Percentiles rank a stretch among this genome's conserved stretches.
These are phyloP conservation scores for Actinomortierella ambigua DNA, from an alignment of 371 early-diverging fungal species.

Conservation along the genomic window DNA sequence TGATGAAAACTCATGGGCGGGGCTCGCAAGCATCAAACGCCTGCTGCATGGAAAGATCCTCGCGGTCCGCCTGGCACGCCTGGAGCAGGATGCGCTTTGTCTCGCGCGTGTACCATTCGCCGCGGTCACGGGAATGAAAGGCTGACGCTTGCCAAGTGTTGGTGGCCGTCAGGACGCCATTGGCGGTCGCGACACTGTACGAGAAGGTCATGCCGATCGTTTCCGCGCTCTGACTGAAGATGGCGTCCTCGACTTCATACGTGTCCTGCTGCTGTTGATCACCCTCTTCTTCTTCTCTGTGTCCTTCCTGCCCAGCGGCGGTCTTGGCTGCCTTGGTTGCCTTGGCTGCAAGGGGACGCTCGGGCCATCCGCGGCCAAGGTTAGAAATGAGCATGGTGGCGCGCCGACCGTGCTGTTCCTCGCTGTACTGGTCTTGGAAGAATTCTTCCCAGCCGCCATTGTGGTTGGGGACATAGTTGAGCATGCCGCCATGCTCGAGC, in stretches of 20 bases:
- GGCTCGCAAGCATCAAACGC: too few relatives aligned
- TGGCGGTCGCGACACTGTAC: constrained; percentile 28
- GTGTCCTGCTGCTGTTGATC: neutral
- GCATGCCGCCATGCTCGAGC: constrained; percentile 37
- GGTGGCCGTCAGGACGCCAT: constrained; percentile 13
- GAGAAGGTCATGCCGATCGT: constrained; percentile 34
- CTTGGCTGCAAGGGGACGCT: neutral
- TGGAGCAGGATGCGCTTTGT: constrained; percentile 27
- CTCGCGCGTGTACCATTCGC: constrained; percentile 17
- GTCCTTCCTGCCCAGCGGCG: neutral
- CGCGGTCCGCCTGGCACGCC: constrained; percentile 1
- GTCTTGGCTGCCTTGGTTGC: too few relatives aligned
- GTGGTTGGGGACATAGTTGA: constrained; percentile 18
- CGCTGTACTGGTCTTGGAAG: constrained; percentile 19
- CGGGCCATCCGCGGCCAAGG: constrained; percentile 22
- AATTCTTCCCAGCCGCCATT: constrained; percentile 38
- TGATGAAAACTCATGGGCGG: too few relatives aligned
- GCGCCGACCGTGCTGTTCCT: constrained; percentile 41
- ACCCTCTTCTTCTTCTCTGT: neutral
- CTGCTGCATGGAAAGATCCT: too few relatives aligned
- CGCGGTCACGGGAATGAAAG: constrained; percentile 18
- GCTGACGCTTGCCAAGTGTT: constrained; percentile 37
- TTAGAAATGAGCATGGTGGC: constrained; percentile 38
- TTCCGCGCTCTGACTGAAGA: constrained; percentile 36
- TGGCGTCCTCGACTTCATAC: constrained; percentile 14